These are phyloP conservation scores for Gnaphalium uliginosum DNA, from an alignment of 129 eudicot genomes.

Conservation along the genomic window DNA sequence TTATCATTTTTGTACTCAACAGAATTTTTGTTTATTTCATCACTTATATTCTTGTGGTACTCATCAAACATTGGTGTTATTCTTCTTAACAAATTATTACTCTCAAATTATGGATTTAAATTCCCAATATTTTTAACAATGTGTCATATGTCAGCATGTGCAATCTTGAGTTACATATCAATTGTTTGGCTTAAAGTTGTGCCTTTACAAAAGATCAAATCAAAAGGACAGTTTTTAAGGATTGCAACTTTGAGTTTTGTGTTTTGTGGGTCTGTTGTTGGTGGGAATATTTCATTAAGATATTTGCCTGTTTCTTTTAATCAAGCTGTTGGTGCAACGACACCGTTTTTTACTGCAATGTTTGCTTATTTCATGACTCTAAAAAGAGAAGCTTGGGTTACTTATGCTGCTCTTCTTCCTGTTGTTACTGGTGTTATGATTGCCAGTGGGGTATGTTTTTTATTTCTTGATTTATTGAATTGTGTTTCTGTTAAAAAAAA, in stretches of 20 bases:
- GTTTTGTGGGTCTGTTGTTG: conserved; percentile 92
- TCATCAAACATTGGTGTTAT: conserved; percentile 90
- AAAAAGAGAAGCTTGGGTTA: conserved; percentile 83
- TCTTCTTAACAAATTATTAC: conserved; percentile 73
- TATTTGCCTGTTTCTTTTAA: conserved; percentile 88
- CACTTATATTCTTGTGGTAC: conserved; percentile 72
- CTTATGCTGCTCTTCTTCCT: conserved; percentile 85
- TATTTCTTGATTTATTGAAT: not conserved
- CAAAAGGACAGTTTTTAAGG: conserved; percentile 72
- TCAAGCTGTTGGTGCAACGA: conserved; percentile 98
- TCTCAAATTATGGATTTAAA: conserved; percentile 80
- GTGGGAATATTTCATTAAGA: conserved; percentile 79
- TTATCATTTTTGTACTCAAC: conserved; percentile 29
- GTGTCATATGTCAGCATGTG: conserved; percentile 97
- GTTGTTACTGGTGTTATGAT: conserved; percentile 94
- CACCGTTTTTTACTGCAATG: conserved; percentile 94
- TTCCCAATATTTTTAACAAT: conserved; percentile 91
- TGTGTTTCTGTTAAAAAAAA: not conserved
- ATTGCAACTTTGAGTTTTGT: conserved; percentile 81
- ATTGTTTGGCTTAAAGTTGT: conserved; percentile 66
- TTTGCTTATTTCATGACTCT: conserved; percentile 86
- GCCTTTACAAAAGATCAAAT: conserved; percentile 79
- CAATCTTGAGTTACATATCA: conserved; percentile 81
- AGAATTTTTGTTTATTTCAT: conserved; percentile 55
- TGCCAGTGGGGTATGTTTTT: conserved; percentile 85